Base-by-base conservation (phyloP, 805 yeast species). In the Pachysolen tannophilus region DNA sequence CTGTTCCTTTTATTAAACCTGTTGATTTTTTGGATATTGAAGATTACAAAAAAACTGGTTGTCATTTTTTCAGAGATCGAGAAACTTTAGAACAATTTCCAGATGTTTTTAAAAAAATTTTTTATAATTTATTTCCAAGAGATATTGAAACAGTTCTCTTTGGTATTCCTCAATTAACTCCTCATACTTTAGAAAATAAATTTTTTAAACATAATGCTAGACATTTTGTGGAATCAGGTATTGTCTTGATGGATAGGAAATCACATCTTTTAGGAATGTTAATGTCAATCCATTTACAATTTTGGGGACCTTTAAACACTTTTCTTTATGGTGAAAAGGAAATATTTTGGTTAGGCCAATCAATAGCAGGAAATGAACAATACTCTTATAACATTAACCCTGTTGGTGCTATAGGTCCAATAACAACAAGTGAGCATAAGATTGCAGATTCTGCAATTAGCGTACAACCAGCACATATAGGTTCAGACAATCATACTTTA, bases 291-390 rank as follows among this genome's bases (percentile, higher is more conserved):
- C 46, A 56, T n/a, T 42, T 69, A 40, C 72, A 69, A 40, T 54
- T 68, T 47, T 61, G 65, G 51, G 56, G 55, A 33, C 52, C 69
- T 17, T 60, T 67, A 15, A 54, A 64, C 1, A 61, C 71, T 2
- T 69, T 78, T 14, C 67, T 80, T 9, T 82, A 82, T 66, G 94
- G 94, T 28, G 94, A 82, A 43, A 82, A 82, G 45, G 92, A 82
- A 50, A 60, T 82, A 43, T 75, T 80, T 47, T 81, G 90, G 90
- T 49, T 82, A 25, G 82, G 82, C 2, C 72, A 76, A 51, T 64
- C 69, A 29, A 58, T 69, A 20, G 63, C 70, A 23, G 78, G 84
- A 8, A 75, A 77, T 44, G 75, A 71, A 38, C 51, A 56, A 17
- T 75, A 74, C 43, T 55, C 53, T 21, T 69, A 78, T 49, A 78